phyloP scores from a whole-genome alignment of 1,284 basidiomycete species.

The Austroboletus novae-zelandiae region DNA sequence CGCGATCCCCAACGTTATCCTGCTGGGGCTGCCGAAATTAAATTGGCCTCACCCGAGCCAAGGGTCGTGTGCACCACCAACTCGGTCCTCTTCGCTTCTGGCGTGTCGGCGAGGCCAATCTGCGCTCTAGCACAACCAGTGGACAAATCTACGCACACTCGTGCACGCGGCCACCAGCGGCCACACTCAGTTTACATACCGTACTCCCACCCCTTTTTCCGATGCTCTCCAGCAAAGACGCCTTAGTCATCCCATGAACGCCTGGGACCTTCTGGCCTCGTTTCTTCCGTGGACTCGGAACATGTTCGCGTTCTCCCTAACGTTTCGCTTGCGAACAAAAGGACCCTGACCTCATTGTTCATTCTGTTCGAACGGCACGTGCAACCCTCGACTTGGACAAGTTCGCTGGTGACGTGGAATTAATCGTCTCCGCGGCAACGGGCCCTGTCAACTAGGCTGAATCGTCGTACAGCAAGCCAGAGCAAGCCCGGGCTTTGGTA shows the following conservation, averaged over 20 bases:
- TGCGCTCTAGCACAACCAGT: too few species aligned
- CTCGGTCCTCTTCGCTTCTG: background rate
- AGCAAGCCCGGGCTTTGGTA: conserved; percentile 8
- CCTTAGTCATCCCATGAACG: background rate
- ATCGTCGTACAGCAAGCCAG: conserved; percentile 10
- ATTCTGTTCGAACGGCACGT: conserved; percentile 1
- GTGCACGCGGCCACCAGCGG: too few species aligned
- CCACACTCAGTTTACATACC: conserved; percentile 12
- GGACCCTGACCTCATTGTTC: conserved; percentile 19
- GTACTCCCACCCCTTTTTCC: conserved; percentile 9
- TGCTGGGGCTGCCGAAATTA: conserved; percentile 1
- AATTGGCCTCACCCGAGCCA: conserved; percentile 1
- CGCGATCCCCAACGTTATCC: conserved; percentile 7
- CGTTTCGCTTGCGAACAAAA: conserved; percentile 15
- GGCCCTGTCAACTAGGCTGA: background rate
- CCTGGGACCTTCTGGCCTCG: too few species aligned
- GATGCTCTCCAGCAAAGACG: background rate
- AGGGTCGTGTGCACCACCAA: conserved; percentile 1
- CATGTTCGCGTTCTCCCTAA: conserved; percentile 2
- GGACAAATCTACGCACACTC: background rate
- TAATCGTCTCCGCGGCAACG: background rate
- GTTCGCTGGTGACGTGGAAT: background rate
- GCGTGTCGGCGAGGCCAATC: background rate
- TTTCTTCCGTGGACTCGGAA: background rate
- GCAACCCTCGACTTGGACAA: conserved; percentile 1